These are phyloP conservation scores for Phaeosphaeriaceae sp. DNA, from an alignment of 2,329 filamentous ascomycete species.

Conservation along the genomic window DNA sequence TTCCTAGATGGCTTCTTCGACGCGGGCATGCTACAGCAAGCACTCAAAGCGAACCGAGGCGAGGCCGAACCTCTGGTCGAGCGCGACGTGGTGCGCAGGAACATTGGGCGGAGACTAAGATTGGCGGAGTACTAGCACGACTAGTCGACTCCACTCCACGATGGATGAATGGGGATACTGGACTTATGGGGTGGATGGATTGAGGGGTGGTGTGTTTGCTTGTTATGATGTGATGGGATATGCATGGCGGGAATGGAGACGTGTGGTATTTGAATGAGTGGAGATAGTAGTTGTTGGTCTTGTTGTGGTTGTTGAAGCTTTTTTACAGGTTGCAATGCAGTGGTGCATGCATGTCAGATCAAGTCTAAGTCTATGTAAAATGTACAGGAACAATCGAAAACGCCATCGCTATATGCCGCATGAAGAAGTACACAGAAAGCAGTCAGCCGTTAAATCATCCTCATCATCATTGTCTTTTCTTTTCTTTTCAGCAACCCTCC, in stretches of 20 bases:
- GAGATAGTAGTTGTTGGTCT: not conserved
- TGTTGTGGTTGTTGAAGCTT: not conserved
- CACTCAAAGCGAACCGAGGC: constrained; percentile 71
- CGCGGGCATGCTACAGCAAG: constrained; percentile 90
- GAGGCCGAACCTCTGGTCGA: constrained; percentile 62
- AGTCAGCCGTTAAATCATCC: not conserved
- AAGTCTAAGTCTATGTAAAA: not conserved
- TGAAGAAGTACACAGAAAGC: not conserved
- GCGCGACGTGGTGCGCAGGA: constrained; percentile 67
- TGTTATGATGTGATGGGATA: not conserved
- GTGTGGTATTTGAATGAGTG: not conserved
- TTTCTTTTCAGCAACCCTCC: not conserved
- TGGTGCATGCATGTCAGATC: not conserved
- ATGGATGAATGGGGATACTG: too few relatives aligned
- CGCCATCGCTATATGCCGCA: not conserved
- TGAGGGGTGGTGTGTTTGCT: not conserved
- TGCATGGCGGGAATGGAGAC: not conserved
- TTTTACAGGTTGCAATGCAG: not conserved
- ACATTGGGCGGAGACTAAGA: constrained; percentile 77
- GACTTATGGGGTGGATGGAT: not conserved
- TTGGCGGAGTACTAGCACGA: constrained; percentile 71
- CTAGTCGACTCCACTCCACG: too few relatives aligned
- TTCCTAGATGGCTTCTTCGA: constrained; percentile 92
- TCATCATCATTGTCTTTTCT: not conserved
- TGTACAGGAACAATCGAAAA: not conserved